A percentile compares a stretch with the other conserved stretches of the same genome.
Conservation (phyloP, 768 basidiomycete species). For the Chalciporus chontae region DNA sequence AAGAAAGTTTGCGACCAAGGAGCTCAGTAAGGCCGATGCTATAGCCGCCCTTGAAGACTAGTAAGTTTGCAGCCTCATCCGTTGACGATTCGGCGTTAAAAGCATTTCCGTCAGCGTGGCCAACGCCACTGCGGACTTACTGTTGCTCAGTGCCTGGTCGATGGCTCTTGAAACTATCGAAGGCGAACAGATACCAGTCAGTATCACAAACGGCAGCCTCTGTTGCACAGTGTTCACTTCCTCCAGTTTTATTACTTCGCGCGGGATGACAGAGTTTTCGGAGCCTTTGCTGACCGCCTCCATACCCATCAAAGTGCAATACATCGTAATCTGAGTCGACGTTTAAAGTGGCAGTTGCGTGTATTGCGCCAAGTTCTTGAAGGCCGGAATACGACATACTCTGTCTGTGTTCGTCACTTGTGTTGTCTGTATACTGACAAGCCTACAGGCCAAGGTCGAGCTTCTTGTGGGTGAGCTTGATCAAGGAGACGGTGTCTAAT, state of each 20-base stretch:
- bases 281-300: slow-evolving; percentile 50
- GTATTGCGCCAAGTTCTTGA: slow-evolving; percentile 61
- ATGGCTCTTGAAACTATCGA: slow-evolving; percentile 54
- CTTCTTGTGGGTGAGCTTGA: slow-evolving; percentile 61
- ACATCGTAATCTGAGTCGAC: slow-evolving; percentile 45
- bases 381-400: slow-evolving; percentile 61
- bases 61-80: slow-evolving; percentile 43
- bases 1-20: slow-evolving; percentile 81
- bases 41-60: slow-evolving; percentile 90
- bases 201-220: slow-evolving; percentile 17
- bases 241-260: slow-evolving; percentile 83
- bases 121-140: slow-evolving; percentile 83
- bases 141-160: slow-evolving; percentile 82
- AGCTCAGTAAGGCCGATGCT: slow-evolving; percentile 70
- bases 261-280: slow-evolving; percentile 84
- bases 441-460: slow-evolving; percentile 58
- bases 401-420: slow-evolving; percentile 41
- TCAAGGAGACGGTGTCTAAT: slow-evolving; percentile 51
- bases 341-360: slow-evolving; percentile 69
- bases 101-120: slow-evolving; percentile 54
- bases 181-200: slow-evolving; percentile 70
- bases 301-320: slow-evolving; percentile 42
- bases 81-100: neutral
- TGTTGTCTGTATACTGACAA: slow-evolving; percentile 5
- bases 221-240: neutral